Evolutionary conservation across 2,329 filamentous ascomycete species (phyloP).

Genomic region (Cadophora malorum): DNA sequence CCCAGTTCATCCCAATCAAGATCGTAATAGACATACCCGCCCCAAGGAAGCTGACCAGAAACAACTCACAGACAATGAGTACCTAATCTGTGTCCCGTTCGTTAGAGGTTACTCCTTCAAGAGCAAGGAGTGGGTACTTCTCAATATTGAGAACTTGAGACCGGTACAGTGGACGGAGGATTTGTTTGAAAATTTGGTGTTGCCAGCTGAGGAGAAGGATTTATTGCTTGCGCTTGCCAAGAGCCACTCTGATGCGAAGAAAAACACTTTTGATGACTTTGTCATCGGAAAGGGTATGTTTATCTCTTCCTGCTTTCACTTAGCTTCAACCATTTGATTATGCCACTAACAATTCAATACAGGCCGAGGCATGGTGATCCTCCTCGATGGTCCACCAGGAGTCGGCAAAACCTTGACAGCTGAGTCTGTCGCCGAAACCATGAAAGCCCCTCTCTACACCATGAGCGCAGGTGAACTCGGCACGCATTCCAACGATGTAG

Average conservation of each 20-base stretch:
- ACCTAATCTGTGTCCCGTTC: conserved; percentile 20
- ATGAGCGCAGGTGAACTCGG: conserved; percentile 56
- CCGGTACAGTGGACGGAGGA: conserved; percentile 55
- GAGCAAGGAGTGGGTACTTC: conserved; percentile 55
- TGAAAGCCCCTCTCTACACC: conserved; percentile 35
- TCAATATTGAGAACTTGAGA: conserved; percentile 52
- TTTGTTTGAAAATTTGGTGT: conserved; percentile 56
- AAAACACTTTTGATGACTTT: conserved; percentile 54
- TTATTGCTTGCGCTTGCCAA: conserved; percentile 57
- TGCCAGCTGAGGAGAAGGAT: conserved; percentile 56
- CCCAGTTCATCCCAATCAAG: background rate
- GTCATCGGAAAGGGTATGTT: conserved; percentile 52
- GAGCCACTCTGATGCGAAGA: conserved; percentile 50
- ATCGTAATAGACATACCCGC: conserved; percentile 1
- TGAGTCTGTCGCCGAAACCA: conserved; percentile 38
- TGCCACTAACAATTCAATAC: background rate
- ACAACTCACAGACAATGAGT: conserved; percentile 16
- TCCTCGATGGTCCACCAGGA: conserved; percentile 46
- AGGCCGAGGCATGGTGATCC: conserved; percentile 51
- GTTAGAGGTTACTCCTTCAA: conserved; percentile 39
- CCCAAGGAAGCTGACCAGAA: conserved; percentile 3
- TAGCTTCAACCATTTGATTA: background rate
- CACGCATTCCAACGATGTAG: conserved; percentile 42
- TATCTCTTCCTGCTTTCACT: background rate
- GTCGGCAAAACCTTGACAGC: conserved; percentile 35